Evolutionary conservation across 306 rosid genomes (phyloP).

Genomic region (Vigna nakashimae): DNA sequence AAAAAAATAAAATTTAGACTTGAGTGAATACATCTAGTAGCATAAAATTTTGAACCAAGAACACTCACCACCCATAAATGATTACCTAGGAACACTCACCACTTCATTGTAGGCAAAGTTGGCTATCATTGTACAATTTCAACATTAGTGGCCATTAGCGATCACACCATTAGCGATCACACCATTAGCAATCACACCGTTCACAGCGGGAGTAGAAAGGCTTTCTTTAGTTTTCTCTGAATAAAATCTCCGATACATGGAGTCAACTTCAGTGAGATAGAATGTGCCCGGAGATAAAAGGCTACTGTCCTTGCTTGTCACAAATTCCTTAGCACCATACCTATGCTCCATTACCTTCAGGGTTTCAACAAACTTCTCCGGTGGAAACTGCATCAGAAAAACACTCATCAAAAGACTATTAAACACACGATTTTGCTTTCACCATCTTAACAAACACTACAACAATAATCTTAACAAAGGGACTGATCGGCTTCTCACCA

Average conservation of each 20-base stretch:
- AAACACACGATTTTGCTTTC: conserved; percentile 26
- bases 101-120: conserved; percentile 25
- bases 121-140: conserved; percentile 5
- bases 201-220: conserved; percentile 40
- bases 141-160: conserved; percentile 74
- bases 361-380: conserved; percentile 81
- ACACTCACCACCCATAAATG: neutral
- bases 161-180: conserved; percentile 47
- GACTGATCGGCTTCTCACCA: neutral
- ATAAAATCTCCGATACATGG: conserved; percentile 89
- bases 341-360: conserved; percentile 96
- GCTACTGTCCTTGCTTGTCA: conserved; percentile 84
- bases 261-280: conserved; percentile 96
- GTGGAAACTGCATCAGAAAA: conserved; percentile 63
- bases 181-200: conserved; percentile 55
- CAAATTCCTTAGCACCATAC: conserved; percentile 92
- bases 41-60: conserved; percentile 29
- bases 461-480: neutral
- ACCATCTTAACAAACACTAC: neutral
- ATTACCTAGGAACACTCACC: no score
- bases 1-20: conserved; percentile 8
- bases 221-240: conserved; percentile 53
- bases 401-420: conserved; percentile 35
- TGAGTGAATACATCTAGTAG: conserved; percentile 9
- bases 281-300: conserved; percentile 83